Evolutionary conservation across 495 filamentous ascomycete genomes (phyloP), one percentile per base, ranked within the genome.

Genomic region (Entonaema liquescens): DNA sequence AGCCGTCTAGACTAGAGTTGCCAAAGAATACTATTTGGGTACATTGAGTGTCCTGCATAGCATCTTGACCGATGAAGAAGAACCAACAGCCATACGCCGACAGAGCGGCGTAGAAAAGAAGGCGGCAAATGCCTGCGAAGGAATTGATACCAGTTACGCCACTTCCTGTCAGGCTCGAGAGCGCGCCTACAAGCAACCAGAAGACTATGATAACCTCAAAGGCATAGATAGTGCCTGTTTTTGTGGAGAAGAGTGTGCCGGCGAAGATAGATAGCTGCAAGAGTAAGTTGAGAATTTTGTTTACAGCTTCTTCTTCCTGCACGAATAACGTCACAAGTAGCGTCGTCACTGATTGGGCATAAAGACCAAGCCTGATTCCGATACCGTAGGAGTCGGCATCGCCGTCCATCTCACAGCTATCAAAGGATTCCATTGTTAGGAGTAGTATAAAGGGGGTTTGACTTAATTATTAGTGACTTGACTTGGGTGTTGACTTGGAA

Each of bases 21-120:
- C 70, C 60, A 29, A 73, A 69, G 36, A 73, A 69, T 5, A 50
- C 65, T 38, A 69, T 50, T 29, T 67, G 49, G 0, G 29, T 26
- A 31, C 65, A 69, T 2, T 12, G 21, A 13, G 52, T 52, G 13
- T 19, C 31, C 35, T 17, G 53, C 70, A 73, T 67, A 8, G 26
- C 47, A 6, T 69, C 61, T 5, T 53, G 8, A 7, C 70, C 70
- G 15, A 15, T 21, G 38, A 69, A 73, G 65, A 67, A 73, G 61
- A 73, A 73, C 70, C 70, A 73, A 49, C 65, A 73, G 23, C 65
- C 61, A 15, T 73, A 73, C 8, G 70, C 42, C 33, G 70, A 65
- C 8, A 73, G 47, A 26, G 70, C 70, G n/a, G 40, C 28, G 61
- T 73, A 73, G 6, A 73, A 65, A 6, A 60, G 23, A 25, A 73